These are phyloP conservation scores for Xylariaceae sp. DNA, from an alignment of 2,329 filamentous ascomycete species.

Conservation along the genomic window DNA sequence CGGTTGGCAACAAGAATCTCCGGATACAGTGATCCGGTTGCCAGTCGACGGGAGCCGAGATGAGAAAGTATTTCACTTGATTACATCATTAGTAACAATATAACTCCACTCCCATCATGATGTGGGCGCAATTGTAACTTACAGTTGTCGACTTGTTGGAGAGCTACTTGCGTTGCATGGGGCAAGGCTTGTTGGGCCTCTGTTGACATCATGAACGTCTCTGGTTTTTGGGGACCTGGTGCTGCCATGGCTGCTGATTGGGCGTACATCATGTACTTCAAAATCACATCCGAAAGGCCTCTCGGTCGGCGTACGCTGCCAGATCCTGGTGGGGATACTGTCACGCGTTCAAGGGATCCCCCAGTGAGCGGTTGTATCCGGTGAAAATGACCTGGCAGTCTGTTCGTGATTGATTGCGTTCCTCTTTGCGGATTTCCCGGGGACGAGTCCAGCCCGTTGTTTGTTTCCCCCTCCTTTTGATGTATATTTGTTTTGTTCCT, in stretches of 20 bases:
- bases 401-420: constrained; percentile 9
- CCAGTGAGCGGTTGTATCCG: constrained; percentile 8
- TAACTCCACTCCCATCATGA: constrained; percentile 18
- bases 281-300: constrained; percentile 19
- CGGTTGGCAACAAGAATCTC: constrained; percentile 89
- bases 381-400: constrained; percentile 17
- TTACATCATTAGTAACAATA: no score
- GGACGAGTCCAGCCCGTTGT: constrained; percentile 44
- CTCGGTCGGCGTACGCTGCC: constrained; percentile 6
- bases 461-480: background rate
- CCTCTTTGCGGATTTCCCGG: constrained; percentile 2
- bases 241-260: constrained; percentile 77
- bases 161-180: constrained; percentile 90
- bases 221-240: constrained; percentile 83
- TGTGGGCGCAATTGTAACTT: constrained; percentile 37
- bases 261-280: constrained; percentile 60
- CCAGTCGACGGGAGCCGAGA: constrained; percentile 98
- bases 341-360: background rate
- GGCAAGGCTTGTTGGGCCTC: constrained; percentile 95
- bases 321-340: background rate
- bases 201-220: constrained; percentile 97
- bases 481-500: background rate
- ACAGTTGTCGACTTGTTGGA: constrained; percentile 98
- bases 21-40: constrained; percentile 93
- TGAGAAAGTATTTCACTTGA: constrained; percentile 99